Percentiles rank a stretch among this genome's conserved stretches.
Evolutionary conservation across 495 filamentous ascomycete genomes (phyloP).

Genomic region (Cercophora newfieldiana): DNA sequence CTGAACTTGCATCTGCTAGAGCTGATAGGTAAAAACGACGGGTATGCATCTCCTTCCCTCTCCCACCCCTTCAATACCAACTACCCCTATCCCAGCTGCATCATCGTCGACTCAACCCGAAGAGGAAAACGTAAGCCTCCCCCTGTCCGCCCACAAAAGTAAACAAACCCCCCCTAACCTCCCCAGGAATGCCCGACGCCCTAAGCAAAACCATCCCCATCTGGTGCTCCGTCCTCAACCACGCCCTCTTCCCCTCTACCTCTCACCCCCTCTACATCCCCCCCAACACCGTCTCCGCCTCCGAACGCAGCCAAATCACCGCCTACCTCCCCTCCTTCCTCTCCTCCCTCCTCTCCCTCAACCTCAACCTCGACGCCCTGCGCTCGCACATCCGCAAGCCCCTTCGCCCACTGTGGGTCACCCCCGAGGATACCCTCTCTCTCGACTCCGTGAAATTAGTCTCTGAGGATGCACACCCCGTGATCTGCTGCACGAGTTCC

Average conservation of each 20-base stretch:
- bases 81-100: conserved; percentile 57
- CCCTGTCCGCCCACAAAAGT: background rate
- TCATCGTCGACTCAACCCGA: conserved; percentile 94
- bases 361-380: conserved; percentile 35
- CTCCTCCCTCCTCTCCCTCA: conserved; percentile 51
- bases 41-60: conserved; percentile 46
- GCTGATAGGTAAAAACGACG: conserved; percentile 59
- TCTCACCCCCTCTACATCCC: conserved; percentile 62
- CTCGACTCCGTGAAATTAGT: conserved; percentile 25
- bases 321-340: conserved; percentile 67
- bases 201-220: conserved; percentile 91
- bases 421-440: conserved; percentile 36
- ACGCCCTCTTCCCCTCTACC: conserved; percentile 65
- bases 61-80: background rate
- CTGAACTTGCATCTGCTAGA: conserved; percentile 80
- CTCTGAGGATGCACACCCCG: conserved; percentile 55
- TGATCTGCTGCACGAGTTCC: conserved; percentile 82
- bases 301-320: conserved; percentile 80
- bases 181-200: conserved; percentile 81
- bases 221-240: conserved; percentile 86
- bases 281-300: conserved; percentile 63
- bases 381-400: conserved; percentile 52
- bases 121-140: conserved; percentile 72
- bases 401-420: conserved; percentile 64
- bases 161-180: conserved; percentile 5